These are phyloP conservation scores for Fraxinus cuspidata DNA, from an alignment of 257 asterid species.

Conservation along the genomic window DNA sequence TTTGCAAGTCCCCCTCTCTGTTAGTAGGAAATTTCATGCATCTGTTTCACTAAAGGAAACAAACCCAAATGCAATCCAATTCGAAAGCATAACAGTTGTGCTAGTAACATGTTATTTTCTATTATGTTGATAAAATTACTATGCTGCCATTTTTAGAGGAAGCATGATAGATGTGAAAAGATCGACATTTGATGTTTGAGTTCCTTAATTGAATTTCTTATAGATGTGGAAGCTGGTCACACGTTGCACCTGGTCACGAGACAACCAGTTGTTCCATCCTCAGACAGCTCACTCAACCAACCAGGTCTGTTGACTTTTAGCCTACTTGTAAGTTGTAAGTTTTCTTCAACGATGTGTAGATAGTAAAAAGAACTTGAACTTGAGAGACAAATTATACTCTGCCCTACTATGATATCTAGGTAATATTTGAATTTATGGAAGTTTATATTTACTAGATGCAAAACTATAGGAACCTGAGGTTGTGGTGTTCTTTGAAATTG, in stretches of 20 bases:
- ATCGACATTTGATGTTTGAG: slow-evolving; percentile 21
- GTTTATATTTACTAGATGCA: background rate
- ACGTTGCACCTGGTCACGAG: slow-evolving; percentile 89
- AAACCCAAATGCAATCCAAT: background rate
- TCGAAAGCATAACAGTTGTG: background rate
- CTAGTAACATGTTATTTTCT: background rate
- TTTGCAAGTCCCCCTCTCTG: background rate
- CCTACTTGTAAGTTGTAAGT: background rate
- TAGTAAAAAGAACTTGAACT: slow-evolving; percentile 5
- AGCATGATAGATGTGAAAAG: slow-evolving; percentile 5
- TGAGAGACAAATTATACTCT: slow-evolving; percentile 12
- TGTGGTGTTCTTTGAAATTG: background rate
- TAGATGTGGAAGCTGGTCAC: slow-evolving; percentile 98
- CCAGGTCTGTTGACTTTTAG: slow-evolving; percentile 46
- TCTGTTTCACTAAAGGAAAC: background rate
- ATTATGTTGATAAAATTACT: background rate
- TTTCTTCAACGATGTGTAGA: background rate
- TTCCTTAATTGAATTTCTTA: slow-evolving; percentile 53
- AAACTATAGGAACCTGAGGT: background rate
- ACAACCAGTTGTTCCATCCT: slow-evolving; percentile 58
- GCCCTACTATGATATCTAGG: slow-evolving; percentile 6
- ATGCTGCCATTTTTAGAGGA: slow-evolving; percentile 5
- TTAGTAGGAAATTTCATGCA: background rate
- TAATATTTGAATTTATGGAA: slow-evolving; percentile 7
- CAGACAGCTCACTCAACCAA: slow-evolving; percentile 45